Conservation (phyloP, 2,329 filamentous ascomycete species). For the Ascocoryne sarcoides region DNA sequence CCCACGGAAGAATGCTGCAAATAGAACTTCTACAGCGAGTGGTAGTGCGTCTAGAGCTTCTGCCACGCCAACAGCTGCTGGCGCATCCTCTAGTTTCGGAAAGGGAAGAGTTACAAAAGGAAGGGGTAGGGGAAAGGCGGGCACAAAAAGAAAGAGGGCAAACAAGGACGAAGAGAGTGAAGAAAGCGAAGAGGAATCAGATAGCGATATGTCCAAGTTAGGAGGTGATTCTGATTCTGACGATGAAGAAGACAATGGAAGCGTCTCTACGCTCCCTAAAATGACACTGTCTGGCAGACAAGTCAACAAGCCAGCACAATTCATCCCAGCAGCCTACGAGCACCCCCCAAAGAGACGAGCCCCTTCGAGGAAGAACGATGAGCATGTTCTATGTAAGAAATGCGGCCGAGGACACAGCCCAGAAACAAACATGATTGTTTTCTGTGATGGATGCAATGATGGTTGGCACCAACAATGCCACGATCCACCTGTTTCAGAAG, state of each 20-base stretch:
- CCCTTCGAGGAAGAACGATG: slow-evolving; percentile 47
- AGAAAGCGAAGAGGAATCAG: slow-evolving; percentile 25
- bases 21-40: slow-evolving; percentile 10
- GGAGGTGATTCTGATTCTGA: slow-evolving; percentile 32
- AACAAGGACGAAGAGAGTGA: slow-evolving; percentile 22
- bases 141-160: slow-evolving; percentile 26
- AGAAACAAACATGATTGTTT: slow-evolving; percentile 70
- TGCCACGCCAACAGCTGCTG: slow-evolving; percentile 17
- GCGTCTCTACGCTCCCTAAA: slow-evolving; percentile 46
- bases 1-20: slow-evolving; percentile 5
- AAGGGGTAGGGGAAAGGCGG: slow-evolving; percentile 12
- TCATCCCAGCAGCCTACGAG: slow-evolving; percentile 47
- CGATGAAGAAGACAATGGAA: slow-evolving; percentile 26
- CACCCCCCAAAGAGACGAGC: slow-evolving; percentile 32
- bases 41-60: slow-evolving; percentile 12
- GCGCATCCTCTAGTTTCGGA: slow-evolving; percentile 4
- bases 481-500: slow-evolving; percentile 62
- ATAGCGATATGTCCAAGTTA: slow-evolving; percentile 24
- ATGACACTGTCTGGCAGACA: slow-evolving; percentile 70
- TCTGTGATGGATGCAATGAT: slow-evolving; percentile 73
- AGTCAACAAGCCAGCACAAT: slow-evolving; percentile 56
- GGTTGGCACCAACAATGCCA: slow-evolving; percentile 80
- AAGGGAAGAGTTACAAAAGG: slow-evolving; percentile 12
- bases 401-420: slow-evolving; percentile 67
- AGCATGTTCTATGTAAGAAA: slow-evolving; percentile 58